Evolutionary conservation across 148 eudicot genomes (phyloP).

Genomic region (Nyssa sinensis): DNA sequence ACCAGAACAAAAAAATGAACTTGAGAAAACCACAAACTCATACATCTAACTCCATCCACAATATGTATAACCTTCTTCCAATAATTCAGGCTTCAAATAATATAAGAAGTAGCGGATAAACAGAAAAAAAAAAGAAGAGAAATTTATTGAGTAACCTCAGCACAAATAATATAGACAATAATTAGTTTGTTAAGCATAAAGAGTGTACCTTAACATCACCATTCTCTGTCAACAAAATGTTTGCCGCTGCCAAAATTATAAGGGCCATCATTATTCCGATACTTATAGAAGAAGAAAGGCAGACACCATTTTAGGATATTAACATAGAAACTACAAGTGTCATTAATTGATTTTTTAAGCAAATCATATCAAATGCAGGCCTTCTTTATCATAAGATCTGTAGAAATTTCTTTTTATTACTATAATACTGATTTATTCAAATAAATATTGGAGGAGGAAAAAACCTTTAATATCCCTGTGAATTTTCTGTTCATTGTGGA

Average conservation of each 20-base stretch:
- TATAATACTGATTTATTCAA: not conserved
- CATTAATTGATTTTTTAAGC: not conserved
- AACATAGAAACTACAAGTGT: not conserved
- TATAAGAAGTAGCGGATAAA: no score
- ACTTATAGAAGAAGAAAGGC: not conserved
- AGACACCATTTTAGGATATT: not conserved
- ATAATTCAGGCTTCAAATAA: not conserved
- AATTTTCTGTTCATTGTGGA: constrained; percentile 92
- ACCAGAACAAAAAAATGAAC: constrained; percentile 20
- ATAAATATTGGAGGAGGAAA: not conserved
- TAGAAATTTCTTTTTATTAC: not conserved
- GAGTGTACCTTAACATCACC: constrained; percentile 91
- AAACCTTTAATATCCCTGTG: constrained; percentile 96
- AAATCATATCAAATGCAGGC: constrained; percentile 2
- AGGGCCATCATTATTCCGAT: constrained; percentile 20
- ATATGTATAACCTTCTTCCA: not conserved
- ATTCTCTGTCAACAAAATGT: constrained; percentile 86
- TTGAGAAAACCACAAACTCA: not conserved
- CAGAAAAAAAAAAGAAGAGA: no score
- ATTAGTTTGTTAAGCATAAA: constrained; percentile 6
- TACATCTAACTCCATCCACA: not conserved
- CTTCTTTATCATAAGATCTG: not conserved
- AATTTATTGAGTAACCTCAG: no score
- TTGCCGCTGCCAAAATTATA: constrained; percentile 73
- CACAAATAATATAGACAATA: not conserved